Base-by-base conservation (phyloP, 305 asterid genomes). In the Solanum aculeatissimum region DNA sequence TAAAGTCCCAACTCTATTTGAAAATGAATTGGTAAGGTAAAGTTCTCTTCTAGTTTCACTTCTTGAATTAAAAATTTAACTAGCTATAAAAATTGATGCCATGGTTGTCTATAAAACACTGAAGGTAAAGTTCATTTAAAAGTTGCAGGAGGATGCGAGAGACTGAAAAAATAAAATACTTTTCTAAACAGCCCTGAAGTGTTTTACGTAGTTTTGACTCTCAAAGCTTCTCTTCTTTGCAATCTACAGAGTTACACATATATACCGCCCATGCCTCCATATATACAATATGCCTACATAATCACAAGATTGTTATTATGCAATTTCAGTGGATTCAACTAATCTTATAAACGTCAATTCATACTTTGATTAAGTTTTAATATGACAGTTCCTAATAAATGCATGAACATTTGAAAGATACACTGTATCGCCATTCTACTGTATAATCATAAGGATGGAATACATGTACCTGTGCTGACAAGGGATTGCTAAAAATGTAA, bases 401-500 rank as follows among this genome's bases (percentile, higher is more conserved):
- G 58, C 18, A 51, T 47, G 10, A 27, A 51, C 65, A 77, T 77
- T 77, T 77, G 19, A 51, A 51, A 77, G 65, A 1, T 51, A 51
- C 16, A 77, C 8, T 51, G 16, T 19, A 29, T 51, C 2, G 29
- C 29, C 63, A 77, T 29, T 77, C 82, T 77, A 77, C 65, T 51
- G 35, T 8, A 60, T 32, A 86, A n/a, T 81, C 40, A 77, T 77
- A 51, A 77, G 82, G 65, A 77, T 51, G 82, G 65, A 43, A 21
- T 27, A 62, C 35, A 19, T 27, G 75, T 90, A 92, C 94, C 95
- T 90, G 89, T 92, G 94, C 86, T 90, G 95, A 85, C 93, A 87
- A 94, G 94, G 99, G 83, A 93, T 85, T 63, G 94, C 94, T 88
- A 89, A 82, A 87, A 91, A 91, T 60, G 95, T 92, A 86, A 95